Evolutionary conservation across 2,329 filamentous ascomycete genomes (phyloP), one percentile per base, ranked within the genome.

Genomic region (Neopestalotiopsis sp.): DNA sequence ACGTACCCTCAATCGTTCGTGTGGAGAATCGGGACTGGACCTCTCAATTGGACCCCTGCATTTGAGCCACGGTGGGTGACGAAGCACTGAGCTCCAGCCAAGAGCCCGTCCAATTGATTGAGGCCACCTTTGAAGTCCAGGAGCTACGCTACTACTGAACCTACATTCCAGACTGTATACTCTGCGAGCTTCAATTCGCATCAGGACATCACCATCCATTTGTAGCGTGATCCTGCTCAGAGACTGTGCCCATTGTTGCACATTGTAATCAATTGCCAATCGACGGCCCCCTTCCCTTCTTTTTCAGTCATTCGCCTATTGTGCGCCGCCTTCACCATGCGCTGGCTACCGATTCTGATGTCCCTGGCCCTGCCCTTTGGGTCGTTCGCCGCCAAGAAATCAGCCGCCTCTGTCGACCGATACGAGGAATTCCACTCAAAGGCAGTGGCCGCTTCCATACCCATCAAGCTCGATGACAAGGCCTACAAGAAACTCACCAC

Each of bases 401-500:
- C 90, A 63, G 77, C 86, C 13, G 73, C 80, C 66, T 75, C 80
- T 56, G 82, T 78, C 71, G 89, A 93, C 79, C 90, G 88, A 76
- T 97, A 95, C 84, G 79, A 88, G 71, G 86, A 89, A 69, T 95
- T 90, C 83, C 90, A 92, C 78, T 78, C 88, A 72, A 90, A 94
- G 79, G 85, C 92, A 69, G 86, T 91, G 69, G 84, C 86, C 58
- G 87, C 88, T 4, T 82, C 88, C 32, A 20, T 56, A 7, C 91
- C 94, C 4, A 76, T 97, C 78, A 94, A 94, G 83, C 89, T 99
- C 74, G 87, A 91, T 80, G 94, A 97, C 80, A 82, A 83, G 30
- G 84, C 86, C 62, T 99, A 96, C 85, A 86, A 88, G 74, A 88
- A 92, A 73, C 83, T 98, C 73, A 97, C 93, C 3, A 83, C 89